Percentiles rank a stretch among this genome's conserved stretches.
phyloP scores from a whole-genome alignment of 352 stramenopile species.

The Phytophthora uliginosa region DNA sequence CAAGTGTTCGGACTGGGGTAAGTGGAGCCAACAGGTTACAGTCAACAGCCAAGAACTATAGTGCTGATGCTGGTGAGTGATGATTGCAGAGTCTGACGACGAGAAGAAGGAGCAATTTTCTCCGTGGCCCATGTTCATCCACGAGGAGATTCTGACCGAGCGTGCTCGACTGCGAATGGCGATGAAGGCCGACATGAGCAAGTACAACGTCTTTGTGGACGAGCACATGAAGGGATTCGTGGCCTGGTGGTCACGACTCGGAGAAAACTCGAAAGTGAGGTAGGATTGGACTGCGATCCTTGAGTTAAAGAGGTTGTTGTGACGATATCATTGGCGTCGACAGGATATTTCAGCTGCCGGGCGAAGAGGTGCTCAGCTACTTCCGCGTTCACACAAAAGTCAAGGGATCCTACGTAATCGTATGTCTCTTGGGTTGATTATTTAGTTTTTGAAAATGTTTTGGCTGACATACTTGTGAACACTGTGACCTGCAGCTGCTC shows the following conservation, averaged over 20 bases:
- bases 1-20: constrained; percentile 92
- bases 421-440: constrained; percentile 34
- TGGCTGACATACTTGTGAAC: background rate
- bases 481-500: constrained; percentile 49
- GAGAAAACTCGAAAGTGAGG: constrained; percentile 55
- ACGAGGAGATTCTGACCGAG: constrained; percentile 94
- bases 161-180: constrained; percentile 87
- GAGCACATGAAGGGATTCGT: constrained; percentile 74
- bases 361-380: constrained; percentile 87
- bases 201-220: constrained; percentile 72
- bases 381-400: constrained; percentile 89
- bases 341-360: constrained; percentile 87
- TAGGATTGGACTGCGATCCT: constrained; percentile 1
- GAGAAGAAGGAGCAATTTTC: constrained; percentile 92
- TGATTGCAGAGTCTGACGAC: constrained; percentile 90
- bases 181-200: constrained; percentile 83
- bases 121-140: constrained; percentile 89
- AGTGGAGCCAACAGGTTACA: background rate
- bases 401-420: constrained; percentile 93
- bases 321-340: background rate
- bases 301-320: background rate
- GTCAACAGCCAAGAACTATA: too few species aligned
- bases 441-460: background rate
- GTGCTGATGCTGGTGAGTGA: background rate
- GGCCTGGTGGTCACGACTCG: constrained; percentile 68